Percentiles rank a stretch among this genome's conserved stretches.
Evolutionary conservation across 257 asterid species (phyloP).

Genomic region (Forsythia viridissima): DNA sequence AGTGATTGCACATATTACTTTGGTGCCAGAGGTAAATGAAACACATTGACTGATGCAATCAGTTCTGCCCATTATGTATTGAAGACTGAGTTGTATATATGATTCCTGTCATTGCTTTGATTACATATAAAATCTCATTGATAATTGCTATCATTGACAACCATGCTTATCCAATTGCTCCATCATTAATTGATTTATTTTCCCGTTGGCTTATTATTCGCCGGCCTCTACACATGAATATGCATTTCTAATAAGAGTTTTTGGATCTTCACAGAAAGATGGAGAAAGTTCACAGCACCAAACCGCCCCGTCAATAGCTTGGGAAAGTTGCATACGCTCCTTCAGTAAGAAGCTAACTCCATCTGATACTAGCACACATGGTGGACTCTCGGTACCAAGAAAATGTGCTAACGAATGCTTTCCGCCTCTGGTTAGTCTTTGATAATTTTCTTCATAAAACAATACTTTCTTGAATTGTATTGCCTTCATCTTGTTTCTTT

Average conservation of each 20-base stretch:
- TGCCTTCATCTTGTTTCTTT: not conserved
- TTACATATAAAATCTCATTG: not conserved
- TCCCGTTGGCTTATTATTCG: not conserved
- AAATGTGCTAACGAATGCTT: not conserved
- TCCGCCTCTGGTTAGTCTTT: not conserved
- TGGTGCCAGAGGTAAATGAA: not conserved
- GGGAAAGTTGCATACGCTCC: not conserved
- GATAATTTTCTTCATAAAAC: not conserved
- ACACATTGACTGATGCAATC: not conserved
- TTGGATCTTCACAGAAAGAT: not conserved
- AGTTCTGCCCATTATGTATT: not conserved
- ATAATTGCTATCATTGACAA: not conserved
- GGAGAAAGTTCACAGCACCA: not conserved
- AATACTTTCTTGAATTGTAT: not conserved
- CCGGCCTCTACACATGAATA: not conserved
- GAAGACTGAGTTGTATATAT: not conserved
- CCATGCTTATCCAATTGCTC: not conserved
- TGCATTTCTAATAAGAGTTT: not conserved
- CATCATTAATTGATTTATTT: not conserved
- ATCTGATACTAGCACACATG: not conserved
- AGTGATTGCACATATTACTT: not conserved
- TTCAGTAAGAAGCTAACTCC: conserved; percentile 1
- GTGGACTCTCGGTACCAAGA: conserved; percentile 1
- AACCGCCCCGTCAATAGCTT: not conserved
- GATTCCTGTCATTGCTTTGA: not conserved